Evolutionary conservation across 2,329 filamentous ascomycete species (phyloP).

Genomic region (Davidsoniella neocaledoniae): DNA sequence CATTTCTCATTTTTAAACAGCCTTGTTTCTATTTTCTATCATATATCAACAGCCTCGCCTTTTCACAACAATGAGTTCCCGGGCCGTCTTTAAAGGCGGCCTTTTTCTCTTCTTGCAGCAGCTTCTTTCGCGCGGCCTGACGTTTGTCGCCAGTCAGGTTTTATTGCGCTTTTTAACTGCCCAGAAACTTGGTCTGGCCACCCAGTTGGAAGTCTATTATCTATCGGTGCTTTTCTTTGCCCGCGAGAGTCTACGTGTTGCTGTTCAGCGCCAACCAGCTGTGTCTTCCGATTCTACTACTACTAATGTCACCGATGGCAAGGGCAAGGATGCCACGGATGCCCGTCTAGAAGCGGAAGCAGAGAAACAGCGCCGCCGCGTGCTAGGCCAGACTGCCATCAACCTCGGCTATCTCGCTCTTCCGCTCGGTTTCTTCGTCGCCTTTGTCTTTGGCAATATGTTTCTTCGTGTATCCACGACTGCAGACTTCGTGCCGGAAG

Average conservation of each 20-base stretch:
- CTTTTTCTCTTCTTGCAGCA: constrained; percentile 79
- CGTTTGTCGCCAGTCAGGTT: constrained; percentile 82
- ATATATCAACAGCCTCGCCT: no score
- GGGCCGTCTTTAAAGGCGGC: constrained; percentile 46
- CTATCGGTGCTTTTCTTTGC: constrained; percentile 91
- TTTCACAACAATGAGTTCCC: constrained; percentile 4
- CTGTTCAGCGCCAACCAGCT: constrained; percentile 55
- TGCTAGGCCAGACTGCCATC: constrained; percentile 55
- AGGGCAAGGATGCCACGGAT: neutral
- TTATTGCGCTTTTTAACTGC: constrained; percentile 80
- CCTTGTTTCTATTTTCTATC: no score
- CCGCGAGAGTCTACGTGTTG: constrained; percentile 78
- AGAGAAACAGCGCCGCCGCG: constrained; percentile 1
- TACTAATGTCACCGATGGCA: neutral
- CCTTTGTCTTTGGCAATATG: constrained; percentile 44
- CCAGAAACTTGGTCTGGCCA: constrained; percentile 64
- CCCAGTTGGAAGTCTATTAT: constrained; percentile 85
- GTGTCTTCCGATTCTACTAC: neutral
- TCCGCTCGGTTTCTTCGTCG: constrained; percentile 47
- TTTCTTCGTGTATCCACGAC: constrained; percentile 41
- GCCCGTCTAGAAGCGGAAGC: neutral
- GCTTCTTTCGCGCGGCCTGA: constrained; percentile 69
- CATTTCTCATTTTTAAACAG: no score
- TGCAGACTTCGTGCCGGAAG: constrained; percentile 40
- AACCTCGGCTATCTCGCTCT: constrained; percentile 78